phyloP scores from a whole-genome alignment of 768 basidiomycete genomes.

The Megacollybia marginata region DNA sequence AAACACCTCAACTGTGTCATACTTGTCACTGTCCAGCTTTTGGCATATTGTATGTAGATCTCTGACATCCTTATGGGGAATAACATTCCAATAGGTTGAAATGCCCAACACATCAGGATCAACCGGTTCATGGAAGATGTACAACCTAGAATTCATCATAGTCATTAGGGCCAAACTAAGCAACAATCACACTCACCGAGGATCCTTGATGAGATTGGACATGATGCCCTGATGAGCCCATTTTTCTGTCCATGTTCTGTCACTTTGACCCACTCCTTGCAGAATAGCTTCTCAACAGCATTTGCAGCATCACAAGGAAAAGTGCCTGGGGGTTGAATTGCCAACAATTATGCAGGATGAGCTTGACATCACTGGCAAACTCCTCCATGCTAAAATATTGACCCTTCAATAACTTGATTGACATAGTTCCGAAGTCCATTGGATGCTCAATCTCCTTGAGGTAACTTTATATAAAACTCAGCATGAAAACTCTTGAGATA shows the following conservation, averaged over 20 bases:
- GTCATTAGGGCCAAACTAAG: slow-evolving; percentile 4
- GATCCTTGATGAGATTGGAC: slow-evolving; percentile 61
- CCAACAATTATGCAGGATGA: slow-evolving; percentile 85
- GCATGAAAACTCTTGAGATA: slow-evolving; percentile 21
- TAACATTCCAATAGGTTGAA: slow-evolving; percentile 83
- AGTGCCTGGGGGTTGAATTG: slow-evolving; percentile 86
- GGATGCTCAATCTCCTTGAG: slow-evolving; percentile 86
- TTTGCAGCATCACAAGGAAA: slow-evolving; percentile 69
- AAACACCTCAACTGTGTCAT: slow-evolving; percentile 69
- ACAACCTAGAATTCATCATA: slow-evolving; percentile 41
- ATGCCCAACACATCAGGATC: slow-evolving; percentile 79
- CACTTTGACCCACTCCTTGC: slow-evolving; percentile 80
- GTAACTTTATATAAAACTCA: slow-evolving; percentile 45
- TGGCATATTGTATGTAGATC: slow-evolving; percentile 78
- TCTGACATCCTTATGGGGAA: slow-evolving; percentile 79
- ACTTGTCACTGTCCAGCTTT: slow-evolving; percentile 78
- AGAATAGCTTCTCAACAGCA: slow-evolving; percentile 65
- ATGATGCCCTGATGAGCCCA: slow-evolving; percentile 66
- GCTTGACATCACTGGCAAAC: slow-evolving; percentile 71
- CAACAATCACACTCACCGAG: slow-evolving; percentile 37
- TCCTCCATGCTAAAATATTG: slow-evolving; percentile 78
- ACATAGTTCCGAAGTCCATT: slow-evolving; percentile 91
- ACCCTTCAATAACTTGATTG: slow-evolving; percentile 64
- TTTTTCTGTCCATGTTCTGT: slow-evolving; percentile 72
- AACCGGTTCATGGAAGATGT: slow-evolving; percentile 79